phyloP scores from a whole-genome alignment of 2,329 filamentous ascomycete genomes.

The Ceratocystis cubensis region DNA sequence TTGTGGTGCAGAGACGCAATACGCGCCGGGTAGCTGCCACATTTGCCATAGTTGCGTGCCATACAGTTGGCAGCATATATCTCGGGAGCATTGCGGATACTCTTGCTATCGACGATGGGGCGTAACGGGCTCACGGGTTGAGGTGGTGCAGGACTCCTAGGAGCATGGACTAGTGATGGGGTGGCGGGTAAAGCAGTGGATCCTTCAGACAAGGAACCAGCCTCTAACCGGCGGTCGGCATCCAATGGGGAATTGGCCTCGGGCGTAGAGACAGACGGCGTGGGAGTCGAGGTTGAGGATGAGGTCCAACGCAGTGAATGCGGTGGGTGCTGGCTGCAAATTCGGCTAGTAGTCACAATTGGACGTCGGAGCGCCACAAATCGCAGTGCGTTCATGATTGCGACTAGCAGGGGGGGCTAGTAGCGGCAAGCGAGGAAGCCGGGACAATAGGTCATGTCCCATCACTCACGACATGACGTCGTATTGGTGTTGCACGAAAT shows the following conservation, averaged over 20 bases:
- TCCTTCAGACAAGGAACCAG: no score
- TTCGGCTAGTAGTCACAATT: not conserved
- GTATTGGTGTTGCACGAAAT: conserved; percentile 1
- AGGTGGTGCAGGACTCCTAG: not conserved
- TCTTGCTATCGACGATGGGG: conserved; percentile 67
- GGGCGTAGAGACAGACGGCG: not conserved
- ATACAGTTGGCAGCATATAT: conserved; percentile 73
- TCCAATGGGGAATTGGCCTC: not conserved
- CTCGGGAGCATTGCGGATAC: conserved; percentile 74
- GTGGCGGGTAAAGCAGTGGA: not conserved
- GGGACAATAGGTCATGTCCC: not conserved
- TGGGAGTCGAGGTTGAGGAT: not conserved
- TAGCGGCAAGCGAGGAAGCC: not conserved
- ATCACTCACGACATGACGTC: not conserved
- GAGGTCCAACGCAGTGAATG: not conserved
- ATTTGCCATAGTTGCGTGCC: conserved; percentile 64
- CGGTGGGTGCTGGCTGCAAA: not conserved
- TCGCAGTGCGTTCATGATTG: not conserved
- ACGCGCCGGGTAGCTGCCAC: conserved; percentile 41
- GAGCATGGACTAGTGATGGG: conserved; percentile 6
- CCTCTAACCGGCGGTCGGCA: not conserved
- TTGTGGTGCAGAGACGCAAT: conserved; percentile 45
- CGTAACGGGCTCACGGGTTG: conserved; percentile 54
- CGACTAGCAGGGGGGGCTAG: no score
- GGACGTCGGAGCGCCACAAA: not conserved